Base-by-base conservation (phyloP, 2,329 filamentous ascomycete genomes). In the Fusarium ambrosium region DNA sequence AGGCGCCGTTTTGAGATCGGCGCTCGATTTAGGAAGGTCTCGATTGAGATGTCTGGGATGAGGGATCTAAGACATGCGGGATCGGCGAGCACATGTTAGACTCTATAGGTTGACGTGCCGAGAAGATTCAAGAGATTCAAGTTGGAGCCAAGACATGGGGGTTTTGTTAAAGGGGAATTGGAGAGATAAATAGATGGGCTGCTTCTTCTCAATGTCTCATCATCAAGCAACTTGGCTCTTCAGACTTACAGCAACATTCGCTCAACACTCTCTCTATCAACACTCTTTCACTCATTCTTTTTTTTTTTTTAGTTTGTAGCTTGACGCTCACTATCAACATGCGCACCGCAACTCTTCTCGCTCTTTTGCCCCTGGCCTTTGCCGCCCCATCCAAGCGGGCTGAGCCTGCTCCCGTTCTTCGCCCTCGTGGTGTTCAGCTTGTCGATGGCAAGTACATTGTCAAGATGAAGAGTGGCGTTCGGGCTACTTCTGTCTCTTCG, bases 361-460 rank as follows among this genome's bases (percentile, higher is more conserved):
- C 80, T 68, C 74, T 81, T 62, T 73, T 83, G 16, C 80, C 80
- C 68, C 64, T 82, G 53, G 80, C 79, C 59, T 60, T 82, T 65
- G 80, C 80, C 64, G 79, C 79, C 51, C 81, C 81, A 9, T 62
- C 78, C 45, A 79, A 78, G 69, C 82, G 82, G 37, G 71, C 78
- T 56, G 73, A 79, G 39, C 82, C 81, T 24, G 82, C 82, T 24
- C 83, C 82, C 39, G 62, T 84, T 29, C 64, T 84, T 45, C 74
- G 79, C 22, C 80, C 82, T 53, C 80, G 81, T 13, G 79, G 76
- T 36, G 79, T 73, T 51, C 68, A 79, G 69, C 68, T 80, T 62
- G 69, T 84, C 39, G 79, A 81, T 58, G 81, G 80, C 77, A 84
- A 81, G 73, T 84, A 81, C 78, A 84, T 84, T 36, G 78, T 84